Conservation (phyloP, 805 yeast genomes). For the Ogataea wickerhamii region DNA sequence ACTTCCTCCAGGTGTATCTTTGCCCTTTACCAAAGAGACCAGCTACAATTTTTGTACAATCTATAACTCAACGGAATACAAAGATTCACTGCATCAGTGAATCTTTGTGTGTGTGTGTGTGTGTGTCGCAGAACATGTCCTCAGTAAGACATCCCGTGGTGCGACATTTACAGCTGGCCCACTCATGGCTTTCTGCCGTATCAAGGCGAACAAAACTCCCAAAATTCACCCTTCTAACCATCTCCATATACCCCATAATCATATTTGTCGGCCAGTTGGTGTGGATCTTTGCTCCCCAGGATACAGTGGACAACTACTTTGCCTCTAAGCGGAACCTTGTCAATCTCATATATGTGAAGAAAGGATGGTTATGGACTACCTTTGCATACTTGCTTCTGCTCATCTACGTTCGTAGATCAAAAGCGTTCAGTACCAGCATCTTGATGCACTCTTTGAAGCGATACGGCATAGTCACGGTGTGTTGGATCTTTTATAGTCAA, state of each 20-base stretch:
- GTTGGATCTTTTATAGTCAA: slow-evolving; percentile 89
- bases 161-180: slow-evolving; percentile 9
- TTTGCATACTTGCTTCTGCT: slow-evolving; percentile 32
- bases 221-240: slow-evolving; percentile 11
- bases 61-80: no score
- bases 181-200: slow-evolving; percentile 5
- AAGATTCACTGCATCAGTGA: no score
- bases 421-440: slow-evolving; percentile 4
- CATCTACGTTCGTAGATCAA: slow-evolving; percentile 11
- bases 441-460: slow-evolving; percentile 30
- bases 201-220: slow-evolving; percentile 8
- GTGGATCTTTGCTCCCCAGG: slow-evolving; percentile 41
- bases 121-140: no score
- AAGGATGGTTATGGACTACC: slow-evolving; percentile 92
- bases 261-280: slow-evolving; percentile 51
- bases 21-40: no score
- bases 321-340: slow-evolving; percentile 65
- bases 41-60: no score
- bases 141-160: slow-evolving; percentile 11
- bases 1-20: no score
- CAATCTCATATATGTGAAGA: slow-evolving; percentile 74
- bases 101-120: no score
- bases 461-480: slow-evolving; percentile 54
- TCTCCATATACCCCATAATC: slow-evolving; percentile 34
- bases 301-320: slow-evolving; percentile 46